These are phyloP conservation scores for Calocybe indica DNA, from an alignment of 768 basidiomycete genomes.

Conservation along the genomic window DNA sequence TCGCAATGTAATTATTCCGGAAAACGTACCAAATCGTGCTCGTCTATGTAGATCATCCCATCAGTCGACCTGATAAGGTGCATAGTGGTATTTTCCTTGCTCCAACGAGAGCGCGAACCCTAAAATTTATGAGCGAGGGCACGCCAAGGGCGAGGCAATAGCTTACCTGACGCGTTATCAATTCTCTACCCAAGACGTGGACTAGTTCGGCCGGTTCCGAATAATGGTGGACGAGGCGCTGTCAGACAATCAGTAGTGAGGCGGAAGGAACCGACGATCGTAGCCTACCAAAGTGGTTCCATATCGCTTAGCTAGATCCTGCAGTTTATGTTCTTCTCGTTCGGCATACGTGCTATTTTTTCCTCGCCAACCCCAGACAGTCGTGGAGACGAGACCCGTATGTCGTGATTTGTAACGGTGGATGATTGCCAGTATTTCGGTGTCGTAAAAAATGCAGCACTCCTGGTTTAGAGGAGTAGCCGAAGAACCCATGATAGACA, in stretches of 20 bases:
- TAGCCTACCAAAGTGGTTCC: slow-evolving; percentile 55
- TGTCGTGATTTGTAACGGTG: slow-evolving; percentile 61
- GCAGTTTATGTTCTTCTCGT: slow-evolving; percentile 58
- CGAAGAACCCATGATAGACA: slow-evolving; percentile 49
- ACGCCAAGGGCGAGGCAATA: not conserved
- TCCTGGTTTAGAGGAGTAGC: slow-evolving; percentile 37
- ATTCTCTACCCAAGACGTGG: slow-evolving; percentile 55
- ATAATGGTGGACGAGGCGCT: slow-evolving; percentile 49
- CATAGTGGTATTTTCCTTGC: slow-evolving; percentile 77
- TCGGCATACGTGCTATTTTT: slow-evolving; percentile 46
- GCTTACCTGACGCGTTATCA: slow-evolving; percentile 71
- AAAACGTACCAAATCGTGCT: slow-evolving; percentile 57
- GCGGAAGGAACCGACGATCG: not conserved
- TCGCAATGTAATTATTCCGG: slow-evolving; percentile 3
- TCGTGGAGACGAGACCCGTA: slow-evolving; percentile 62
- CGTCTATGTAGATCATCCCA: slow-evolving; percentile 58
- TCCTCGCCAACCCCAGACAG: slow-evolving; percentile 77
- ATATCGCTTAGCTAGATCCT: slow-evolving; percentile 70
- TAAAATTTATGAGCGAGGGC: slow-evolving; percentile 17
- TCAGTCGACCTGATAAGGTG: slow-evolving; percentile 54
- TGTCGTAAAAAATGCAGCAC: slow-evolving; percentile 57
- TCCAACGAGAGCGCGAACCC: slow-evolving; percentile 74
- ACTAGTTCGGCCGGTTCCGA: slow-evolving; percentile 63
- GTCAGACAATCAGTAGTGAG: slow-evolving; percentile 2
- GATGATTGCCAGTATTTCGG: slow-evolving; percentile 63